Evolutionary conservation across 1,284 basidiomycete species (phyloP).

Genomic region (Heterobasidion irregulare): DNA sequence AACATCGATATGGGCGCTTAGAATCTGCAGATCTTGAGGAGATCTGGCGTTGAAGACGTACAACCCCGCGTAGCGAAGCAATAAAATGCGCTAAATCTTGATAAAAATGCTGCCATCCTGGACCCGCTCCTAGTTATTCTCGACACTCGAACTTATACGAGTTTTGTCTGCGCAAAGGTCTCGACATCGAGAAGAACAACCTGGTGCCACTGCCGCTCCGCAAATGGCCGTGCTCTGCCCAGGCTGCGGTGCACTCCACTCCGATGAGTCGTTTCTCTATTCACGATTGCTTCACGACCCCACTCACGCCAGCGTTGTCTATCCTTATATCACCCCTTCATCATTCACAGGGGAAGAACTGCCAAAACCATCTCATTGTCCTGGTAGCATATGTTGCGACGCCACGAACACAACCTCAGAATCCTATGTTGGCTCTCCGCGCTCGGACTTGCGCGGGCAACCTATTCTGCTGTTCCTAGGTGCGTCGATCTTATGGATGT

Average conservation of each 20-base stretch:
- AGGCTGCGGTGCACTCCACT: too few relatives aligned
- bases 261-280: background rate
- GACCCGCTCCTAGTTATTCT: too few relatives aligned
- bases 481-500: conserved; percentile 5
- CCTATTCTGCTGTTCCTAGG: conserved; percentile 19
- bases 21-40: background rate
- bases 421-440: background rate
- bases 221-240: too few relatives aligned
- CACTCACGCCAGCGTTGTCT: background rate
- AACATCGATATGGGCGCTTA: background rate
- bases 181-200: too few relatives aligned
- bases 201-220: too few relatives aligned
- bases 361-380: background rate
- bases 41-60: background rate
- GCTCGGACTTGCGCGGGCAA: background rate
- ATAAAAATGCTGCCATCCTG: too few relatives aligned
- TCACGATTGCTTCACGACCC: background rate
- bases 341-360: background rate
- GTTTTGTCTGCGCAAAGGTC: too few relatives aligned
- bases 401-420: background rate
- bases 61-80: too few relatives aligned
- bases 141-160: too few relatives aligned
- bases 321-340: background rate
- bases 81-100: too few relatives aligned
- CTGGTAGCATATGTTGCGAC: background rate